Evolutionary conservation across 2,329 filamentous ascomycete genomes (phyloP).

Genomic region (Fusarium miscanthi): DNA sequence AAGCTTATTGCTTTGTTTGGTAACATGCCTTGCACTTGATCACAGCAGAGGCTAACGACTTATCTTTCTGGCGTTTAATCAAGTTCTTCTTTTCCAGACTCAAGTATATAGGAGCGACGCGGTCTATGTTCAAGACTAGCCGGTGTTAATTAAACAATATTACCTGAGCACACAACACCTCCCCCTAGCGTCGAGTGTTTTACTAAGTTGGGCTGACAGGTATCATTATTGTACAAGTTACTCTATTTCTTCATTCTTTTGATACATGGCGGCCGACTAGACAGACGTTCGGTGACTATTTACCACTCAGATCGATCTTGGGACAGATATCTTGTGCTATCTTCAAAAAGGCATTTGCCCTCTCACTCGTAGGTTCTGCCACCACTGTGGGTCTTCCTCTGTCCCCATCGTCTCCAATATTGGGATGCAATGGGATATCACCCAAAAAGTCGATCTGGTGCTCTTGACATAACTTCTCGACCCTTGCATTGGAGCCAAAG

Average conservation of each 20-base stretch:
- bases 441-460: conserved; percentile 84
- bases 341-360: conserved; percentile 76
- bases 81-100: conserved; percentile 35
- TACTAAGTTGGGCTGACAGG: conserved; percentile 38
- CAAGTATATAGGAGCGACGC: conserved; percentile 39
- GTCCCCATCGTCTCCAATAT: conserved; percentile 89
- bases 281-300: not conserved
- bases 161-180: conserved; percentile 15
- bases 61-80: conserved; percentile 41
- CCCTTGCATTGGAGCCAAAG: conserved; percentile 75
- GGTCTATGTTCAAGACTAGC: conserved; percentile 13
- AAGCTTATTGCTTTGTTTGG: conserved; percentile 48
- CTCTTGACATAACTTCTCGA: conserved; percentile 75
- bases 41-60: conserved; percentile 58
- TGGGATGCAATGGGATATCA: conserved; percentile 87
- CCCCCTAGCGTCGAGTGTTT: conserved; percentile 20
- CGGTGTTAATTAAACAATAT: conserved; percentile 40
- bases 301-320: conserved; percentile 54
- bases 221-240: not conserved
- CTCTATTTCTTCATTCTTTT: not conserved
- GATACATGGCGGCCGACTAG: conserved; percentile 9
- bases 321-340: conserved; percentile 70
- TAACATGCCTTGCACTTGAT: conserved; percentile 51
- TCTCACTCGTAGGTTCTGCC: conserved; percentile 79
- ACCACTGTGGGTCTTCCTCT: conserved; percentile 90